phyloP scores from a whole-genome alignment of 1,284 basidiomycete genomes.

The Heterobasidion occidentale region DNA sequence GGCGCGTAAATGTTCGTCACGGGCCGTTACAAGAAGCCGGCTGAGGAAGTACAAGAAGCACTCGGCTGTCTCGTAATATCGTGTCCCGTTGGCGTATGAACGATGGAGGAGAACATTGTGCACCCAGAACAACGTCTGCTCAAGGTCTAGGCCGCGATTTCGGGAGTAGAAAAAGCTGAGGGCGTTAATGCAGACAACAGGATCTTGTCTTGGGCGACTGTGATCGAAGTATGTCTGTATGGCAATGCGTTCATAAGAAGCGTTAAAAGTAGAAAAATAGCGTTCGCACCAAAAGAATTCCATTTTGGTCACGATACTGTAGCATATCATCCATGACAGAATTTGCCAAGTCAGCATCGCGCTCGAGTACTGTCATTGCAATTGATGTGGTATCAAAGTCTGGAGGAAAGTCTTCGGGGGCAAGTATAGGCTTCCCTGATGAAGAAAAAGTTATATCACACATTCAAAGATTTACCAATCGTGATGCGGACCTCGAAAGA shows the following conservation, averaged over 20 bases:
- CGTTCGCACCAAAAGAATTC: slow-evolving; percentile 34
- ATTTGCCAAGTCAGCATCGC: slow-evolving; percentile 24
- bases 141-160: slow-evolving; percentile 38
- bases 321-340: slow-evolving; percentile 49
- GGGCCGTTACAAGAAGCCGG: slow-evolving; percentile 32
- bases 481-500: slow-evolving; percentile 33
- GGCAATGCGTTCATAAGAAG: neutral
- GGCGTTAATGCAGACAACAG: slow-evolving; percentile 44
- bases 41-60: slow-evolving; percentile 46
- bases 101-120: slow-evolving; percentile 38
- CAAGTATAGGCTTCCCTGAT: no score
- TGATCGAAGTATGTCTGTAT: slow-evolving; percentile 46
- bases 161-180: slow-evolving; percentile 40
- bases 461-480: slow-evolving; percentile 18
- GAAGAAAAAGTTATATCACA: no score
- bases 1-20: slow-evolving; percentile 24
- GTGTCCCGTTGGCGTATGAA: slow-evolving; percentile 46
- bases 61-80: slow-evolving; percentile 47
- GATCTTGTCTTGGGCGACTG: slow-evolving; percentile 41
- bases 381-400: slow-evolving; percentile 39
- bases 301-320: slow-evolving; percentile 36
- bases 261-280: neutral
- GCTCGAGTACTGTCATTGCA: slow-evolving; percentile 31
- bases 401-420: no score
- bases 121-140: slow-evolving; percentile 40